These are phyloP conservation scores for Rhododendron simsii DNA, from an alignment of 148 eudicot species.

Conservation along the genomic window DNA sequence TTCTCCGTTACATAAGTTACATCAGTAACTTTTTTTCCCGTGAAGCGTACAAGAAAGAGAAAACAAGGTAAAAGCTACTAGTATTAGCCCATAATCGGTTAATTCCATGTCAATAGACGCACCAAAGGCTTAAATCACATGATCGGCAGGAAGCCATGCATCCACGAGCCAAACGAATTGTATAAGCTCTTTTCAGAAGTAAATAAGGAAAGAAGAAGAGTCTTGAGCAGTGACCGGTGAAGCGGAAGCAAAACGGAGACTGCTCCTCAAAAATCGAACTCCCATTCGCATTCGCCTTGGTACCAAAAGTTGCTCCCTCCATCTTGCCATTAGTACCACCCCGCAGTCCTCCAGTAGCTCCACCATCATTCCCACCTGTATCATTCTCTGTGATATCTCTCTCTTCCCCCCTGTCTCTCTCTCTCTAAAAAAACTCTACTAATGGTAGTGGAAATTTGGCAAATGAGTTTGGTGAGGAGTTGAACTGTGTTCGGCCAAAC, in stretches of 20 bases:
- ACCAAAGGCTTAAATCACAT: background rate
- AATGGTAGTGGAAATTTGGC: background rate
- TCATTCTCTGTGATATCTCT: slow-evolving; percentile 26
- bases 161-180: background rate
- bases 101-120: background rate
- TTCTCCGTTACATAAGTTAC: background rate
- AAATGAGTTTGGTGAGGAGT: slow-evolving; percentile 1
- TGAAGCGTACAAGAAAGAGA: background rate
- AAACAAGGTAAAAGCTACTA: background rate
- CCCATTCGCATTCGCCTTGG: slow-evolving; percentile 18
- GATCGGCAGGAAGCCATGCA: background rate
- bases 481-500: background rate
- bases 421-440: background rate
- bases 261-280: background rate
- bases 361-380: slow-evolving; percentile 39
- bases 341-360: slow-evolving; percentile 43
- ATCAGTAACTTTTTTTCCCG: background rate
- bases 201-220: slow-evolving; percentile 31
- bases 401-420: slow-evolving; percentile 1
- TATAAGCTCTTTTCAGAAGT: slow-evolving; percentile 15
- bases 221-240: slow-evolving; percentile 21
- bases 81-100: background rate
- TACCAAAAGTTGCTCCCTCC: slow-evolving; percentile 25
- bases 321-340: slow-evolving; percentile 21
- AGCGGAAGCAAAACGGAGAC: slow-evolving; percentile 17